These are phyloP conservation scores for Ogataea angusta DNA, from an alignment of 805 yeast genomes.

Conservation along the genomic window DNA sequence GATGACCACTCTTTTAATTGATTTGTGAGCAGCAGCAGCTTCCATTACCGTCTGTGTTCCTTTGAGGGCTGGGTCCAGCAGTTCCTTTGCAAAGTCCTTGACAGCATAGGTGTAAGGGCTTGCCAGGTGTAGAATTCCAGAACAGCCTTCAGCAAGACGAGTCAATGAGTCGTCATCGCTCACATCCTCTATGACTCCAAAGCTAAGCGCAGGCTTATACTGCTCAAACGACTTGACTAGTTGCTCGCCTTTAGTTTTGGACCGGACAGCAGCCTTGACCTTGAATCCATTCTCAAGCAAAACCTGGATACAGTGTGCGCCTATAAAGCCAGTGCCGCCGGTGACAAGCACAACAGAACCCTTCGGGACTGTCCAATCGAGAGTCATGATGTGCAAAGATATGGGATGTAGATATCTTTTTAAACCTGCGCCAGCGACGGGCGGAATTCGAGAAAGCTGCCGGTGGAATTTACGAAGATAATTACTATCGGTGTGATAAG, in stretches of 20 bases:
- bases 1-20: conserved; percentile 45
- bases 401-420: no score
- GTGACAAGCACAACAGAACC: conserved; percentile 35
- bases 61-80: conserved; percentile 52
- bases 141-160: conserved; percentile 45
- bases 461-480: neutral
- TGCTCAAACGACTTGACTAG: conserved; percentile 8
- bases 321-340: conserved; percentile 51
- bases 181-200: conserved; percentile 48
- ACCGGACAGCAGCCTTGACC: conserved; percentile 46
- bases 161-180: conserved; percentile 40
- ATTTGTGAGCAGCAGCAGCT: conserved; percentile 42
- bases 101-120: conserved; percentile 51
- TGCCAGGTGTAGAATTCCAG: conserved; percentile 58
- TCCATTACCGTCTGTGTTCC: conserved; percentile 53
- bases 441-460: neutral
- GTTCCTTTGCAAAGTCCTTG: conserved; percentile 43
- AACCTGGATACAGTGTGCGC: conserved; percentile 36
- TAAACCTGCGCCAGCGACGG: no score
- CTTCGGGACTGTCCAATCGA: neutral
- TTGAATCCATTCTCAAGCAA: conserved; percentile 38
- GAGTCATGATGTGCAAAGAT: neutral
- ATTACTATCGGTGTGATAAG: neutral
- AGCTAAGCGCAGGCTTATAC: conserved; percentile 33
- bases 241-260: conserved; percentile 26